phyloP scores from a whole-genome alignment of 768 basidiomycete species.

The Leccinum fibrillosum region DNA sequence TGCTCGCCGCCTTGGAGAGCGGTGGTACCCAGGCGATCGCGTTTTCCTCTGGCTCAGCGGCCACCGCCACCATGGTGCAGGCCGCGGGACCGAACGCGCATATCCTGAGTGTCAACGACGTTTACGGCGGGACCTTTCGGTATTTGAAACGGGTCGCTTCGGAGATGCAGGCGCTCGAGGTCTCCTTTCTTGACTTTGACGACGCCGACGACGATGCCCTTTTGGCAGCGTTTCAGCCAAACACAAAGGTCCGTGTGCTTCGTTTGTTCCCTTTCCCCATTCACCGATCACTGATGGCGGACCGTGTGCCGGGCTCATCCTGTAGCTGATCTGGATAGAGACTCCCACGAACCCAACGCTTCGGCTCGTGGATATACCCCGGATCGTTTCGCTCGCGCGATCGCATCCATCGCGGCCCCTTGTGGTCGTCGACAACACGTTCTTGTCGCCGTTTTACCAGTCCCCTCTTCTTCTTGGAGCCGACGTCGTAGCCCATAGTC shows the following conservation, averaged over 20 bases:
- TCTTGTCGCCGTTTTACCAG: slow-evolving; percentile 88
- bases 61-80: slow-evolving; percentile 81
- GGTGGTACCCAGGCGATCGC: slow-evolving; percentile 73
- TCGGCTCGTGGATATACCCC: slow-evolving; percentile 75
- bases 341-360: slow-evolving; percentile 94
- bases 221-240: slow-evolving; percentile 58
- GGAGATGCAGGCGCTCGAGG: slow-evolving; percentile 62
- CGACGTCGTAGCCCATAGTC: slow-evolving; percentile 79
- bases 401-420: slow-evolving; percentile 64
- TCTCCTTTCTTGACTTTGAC: slow-evolving; percentile 82
- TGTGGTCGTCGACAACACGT: slow-evolving; percentile 92
- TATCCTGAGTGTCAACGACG: slow-evolving; percentile 85
- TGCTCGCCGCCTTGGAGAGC: slow-evolving; percentile 75
- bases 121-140: slow-evolving; percentile 91
- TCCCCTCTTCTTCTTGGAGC: slow-evolving; percentile 84
- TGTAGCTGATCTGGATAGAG: slow-evolving; percentile 90
- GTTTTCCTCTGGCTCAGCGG: slow-evolving; percentile 82
- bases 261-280: neutral
- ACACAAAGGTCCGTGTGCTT: slow-evolving; percentile 67
- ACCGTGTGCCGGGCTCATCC: neutral
- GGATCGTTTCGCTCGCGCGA: slow-evolving; percentile 63
- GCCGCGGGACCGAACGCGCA: slow-evolving; percentile 73
- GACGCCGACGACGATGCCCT: slow-evolving; percentile 61
- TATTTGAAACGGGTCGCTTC: slow-evolving; percentile 69
- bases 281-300: neutral